Percentiles rank a stretch among this genome's conserved stretches.
These are phyloP conservation scores for Penicillium hordei DNA, from an alignment of 2,329 filamentous ascomycete species.

Conservation along the genomic window DNA sequence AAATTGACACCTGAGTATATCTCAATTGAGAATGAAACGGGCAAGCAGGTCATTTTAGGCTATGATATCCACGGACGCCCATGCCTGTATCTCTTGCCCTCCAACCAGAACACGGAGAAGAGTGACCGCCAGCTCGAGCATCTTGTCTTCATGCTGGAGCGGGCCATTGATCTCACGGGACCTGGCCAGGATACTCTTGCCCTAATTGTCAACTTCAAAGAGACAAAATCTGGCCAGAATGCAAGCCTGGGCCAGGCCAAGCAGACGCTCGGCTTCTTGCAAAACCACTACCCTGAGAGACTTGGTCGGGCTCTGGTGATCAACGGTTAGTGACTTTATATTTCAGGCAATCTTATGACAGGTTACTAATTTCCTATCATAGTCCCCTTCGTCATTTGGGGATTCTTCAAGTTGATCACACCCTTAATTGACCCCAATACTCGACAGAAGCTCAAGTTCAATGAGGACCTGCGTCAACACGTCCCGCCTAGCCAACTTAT, in stretches of 20 bases:
- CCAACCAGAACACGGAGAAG: slow-evolving; percentile 86
- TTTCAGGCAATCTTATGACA: background rate
- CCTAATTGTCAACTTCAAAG: slow-evolving; percentile 88
- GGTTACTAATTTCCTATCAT: slow-evolving; percentile 6
- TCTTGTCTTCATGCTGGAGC: slow-evolving; percentile 92
- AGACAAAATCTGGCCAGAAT: slow-evolving; percentile 71
- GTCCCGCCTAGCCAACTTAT: slow-evolving; percentile 81
- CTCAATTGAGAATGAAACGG: slow-evolving; percentile 90
- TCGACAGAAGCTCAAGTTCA: slow-evolving; percentile 94
- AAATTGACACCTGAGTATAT: slow-evolving; percentile 78
- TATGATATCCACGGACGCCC: slow-evolving; percentile 84
- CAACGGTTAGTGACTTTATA: slow-evolving; percentile 62
- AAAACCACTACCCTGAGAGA: slow-evolving; percentile 93
- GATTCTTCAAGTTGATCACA: slow-evolving; percentile 94
- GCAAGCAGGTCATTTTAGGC: slow-evolving; percentile 87
- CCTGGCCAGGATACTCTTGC: slow-evolving; percentile 82
- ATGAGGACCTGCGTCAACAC: slow-evolving; percentile 81
- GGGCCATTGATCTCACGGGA: slow-evolving; percentile 82
- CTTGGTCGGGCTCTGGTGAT: slow-evolving; percentile 85
- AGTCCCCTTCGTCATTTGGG: slow-evolving; percentile 89
- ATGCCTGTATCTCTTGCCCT: slow-evolving; percentile 86
- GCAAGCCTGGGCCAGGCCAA: slow-evolving; percentile 74
- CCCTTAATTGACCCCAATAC: slow-evolving; percentile 97
- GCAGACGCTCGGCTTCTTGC: slow-evolving; percentile 85
- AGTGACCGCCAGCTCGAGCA: slow-evolving; percentile 88